phyloP scores from a whole-genome alignment of 495 filamentous ascomycete genomes.

The Neurospora cerealis region DNA sequence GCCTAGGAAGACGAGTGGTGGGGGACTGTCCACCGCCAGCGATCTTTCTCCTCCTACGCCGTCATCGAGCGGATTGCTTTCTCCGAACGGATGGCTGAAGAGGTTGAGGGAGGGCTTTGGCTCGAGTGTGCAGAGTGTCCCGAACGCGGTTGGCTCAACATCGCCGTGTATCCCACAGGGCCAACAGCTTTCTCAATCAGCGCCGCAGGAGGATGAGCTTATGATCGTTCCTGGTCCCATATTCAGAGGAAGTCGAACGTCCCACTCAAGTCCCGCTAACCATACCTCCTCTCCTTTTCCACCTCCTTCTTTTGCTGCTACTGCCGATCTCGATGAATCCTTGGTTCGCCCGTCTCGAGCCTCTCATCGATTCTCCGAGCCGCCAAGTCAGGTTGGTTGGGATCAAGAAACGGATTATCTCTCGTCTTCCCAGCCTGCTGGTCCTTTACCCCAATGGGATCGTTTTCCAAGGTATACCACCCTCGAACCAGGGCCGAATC shows the following conservation, averaged over 20 bases:
- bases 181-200: neutral
- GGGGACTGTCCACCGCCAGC: neutral
- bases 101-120: neutral
- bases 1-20: conserved; percentile 12
- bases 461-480: neutral
- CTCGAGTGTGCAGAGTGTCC: neutral
- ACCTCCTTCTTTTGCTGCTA: conserved; percentile 18
- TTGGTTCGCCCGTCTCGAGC: neutral
- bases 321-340: neutral
- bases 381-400: neutral
- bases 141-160: conserved; percentile 1
- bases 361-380: neutral
- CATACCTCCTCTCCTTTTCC: conserved; percentile 13
- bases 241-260: conserved; percentile 20
- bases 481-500: neutral
- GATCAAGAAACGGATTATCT: conserved; percentile 9
- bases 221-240: conserved; percentile 8
- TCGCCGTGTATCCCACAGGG: neutral
- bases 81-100: neutral
- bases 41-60: neutral
- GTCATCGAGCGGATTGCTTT: neutral
- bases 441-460: conserved; percentile 5
- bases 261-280: conserved; percentile 18
- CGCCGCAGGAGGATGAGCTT: conserved; percentile 1
- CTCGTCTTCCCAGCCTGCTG: conserved; percentile 15